A percentile compares a stretch with the other conserved stretches of the same genome.
phyloP scores from a whole-genome alignment of 352 stramenopile species.

The Pythium guiyangense region DNA sequence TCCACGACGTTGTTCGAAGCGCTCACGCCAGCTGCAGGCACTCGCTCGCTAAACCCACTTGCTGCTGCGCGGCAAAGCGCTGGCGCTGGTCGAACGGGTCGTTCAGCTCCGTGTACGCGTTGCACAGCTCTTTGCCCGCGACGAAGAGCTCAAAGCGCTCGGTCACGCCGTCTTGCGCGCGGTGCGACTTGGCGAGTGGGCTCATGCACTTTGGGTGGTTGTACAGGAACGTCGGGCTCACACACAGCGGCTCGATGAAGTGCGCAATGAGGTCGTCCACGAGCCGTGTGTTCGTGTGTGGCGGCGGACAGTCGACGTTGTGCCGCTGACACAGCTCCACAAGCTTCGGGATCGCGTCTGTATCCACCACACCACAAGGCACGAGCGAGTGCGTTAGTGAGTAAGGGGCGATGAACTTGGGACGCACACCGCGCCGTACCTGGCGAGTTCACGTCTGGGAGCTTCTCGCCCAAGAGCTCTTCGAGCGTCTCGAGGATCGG shows the following conservation, averaged over 20 bases:
- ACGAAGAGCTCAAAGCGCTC: conserved; percentile 99
- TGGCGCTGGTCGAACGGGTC: conserved; percentile 96
- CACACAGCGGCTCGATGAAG: conserved; percentile 92
- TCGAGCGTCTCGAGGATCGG: conserved; percentile 96
- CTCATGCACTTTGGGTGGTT: conserved; percentile 98
- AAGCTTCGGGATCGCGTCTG: conserved; percentile 71
- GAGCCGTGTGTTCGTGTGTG: conserved; percentile 93
- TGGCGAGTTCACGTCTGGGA: conserved; percentile 63
- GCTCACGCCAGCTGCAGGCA: too few relatives aligned
- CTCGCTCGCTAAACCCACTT: conserved; percentile 7
- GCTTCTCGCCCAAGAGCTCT: conserved; percentile 71
- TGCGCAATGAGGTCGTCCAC: conserved; percentile 97
- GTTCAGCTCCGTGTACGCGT: conserved; percentile 99
- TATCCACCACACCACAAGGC: background rate
- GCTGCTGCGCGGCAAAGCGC: conserved; percentile 93
- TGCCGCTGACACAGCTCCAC: conserved; percentile 85
- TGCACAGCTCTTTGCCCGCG: conserved; percentile 93
- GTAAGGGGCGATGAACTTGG: background rate
- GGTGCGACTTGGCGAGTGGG: conserved; percentile 93
- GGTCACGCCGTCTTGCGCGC: conserved; percentile 91
- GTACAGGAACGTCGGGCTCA: conserved; percentile 97
- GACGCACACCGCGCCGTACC: conserved; percentile 21
- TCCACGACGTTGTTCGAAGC: too few relatives aligned
- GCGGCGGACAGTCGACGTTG: conserved; percentile 88
- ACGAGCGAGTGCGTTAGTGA: background rate